Evolutionary conservation across 2,329 filamentous ascomycete genomes (phyloP).

Genomic region (Teratosphaeria gauchensis): DNA sequence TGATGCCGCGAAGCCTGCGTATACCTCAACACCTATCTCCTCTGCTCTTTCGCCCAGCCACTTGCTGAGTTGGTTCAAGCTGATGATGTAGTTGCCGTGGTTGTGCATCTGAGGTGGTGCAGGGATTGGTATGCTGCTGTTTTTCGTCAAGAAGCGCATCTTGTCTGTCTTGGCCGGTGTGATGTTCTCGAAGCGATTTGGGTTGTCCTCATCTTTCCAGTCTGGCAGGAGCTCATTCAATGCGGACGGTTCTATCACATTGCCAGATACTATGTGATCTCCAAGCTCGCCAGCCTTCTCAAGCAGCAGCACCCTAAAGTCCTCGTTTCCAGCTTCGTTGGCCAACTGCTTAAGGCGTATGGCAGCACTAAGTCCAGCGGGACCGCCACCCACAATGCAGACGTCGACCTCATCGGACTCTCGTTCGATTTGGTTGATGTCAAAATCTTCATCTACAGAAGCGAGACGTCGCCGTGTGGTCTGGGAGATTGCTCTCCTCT

Average conservation of each 20-base stretch:
- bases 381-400: slow-evolving; percentile 93
- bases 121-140: slow-evolving; percentile 66
- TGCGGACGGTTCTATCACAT: slow-evolving; percentile 82
- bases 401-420: slow-evolving; percentile 93
- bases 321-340: slow-evolving; percentile 88
- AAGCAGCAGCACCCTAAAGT: slow-evolving; percentile 83
- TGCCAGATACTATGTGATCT: slow-evolving; percentile 89
- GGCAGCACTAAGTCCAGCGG: slow-evolving; percentile 81
- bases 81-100: slow-evolving; percentile 94
- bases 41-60: slow-evolving; percentile 97
- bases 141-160: slow-evolving; percentile 91
- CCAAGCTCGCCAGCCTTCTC: slow-evolving; percentile 95
- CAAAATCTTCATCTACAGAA: slow-evolving; percentile 31
- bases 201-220: slow-evolving; percentile 85
- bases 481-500: slow-evolving; percentile 23
- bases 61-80: slow-evolving; percentile 85
- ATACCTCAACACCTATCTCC: slow-evolving; percentile 90
- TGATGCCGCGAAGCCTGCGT: slow-evolving; percentile 88
- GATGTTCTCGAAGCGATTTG: slow-evolving; percentile 74
- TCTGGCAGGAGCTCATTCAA: slow-evolving; percentile 86
- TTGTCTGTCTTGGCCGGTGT: slow-evolving; percentile 75
- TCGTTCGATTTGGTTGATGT: slow-evolving; percentile 56
- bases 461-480: slow-evolving; percentile 24
- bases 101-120: slow-evolving; percentile 97
- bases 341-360: slow-evolving; percentile 93